Percentiles rank a stretch among this genome's conserved stretches.
Conservation (phyloP, 495 filamentous ascomycete genomes). For the Parmelia sp. region DNA sequence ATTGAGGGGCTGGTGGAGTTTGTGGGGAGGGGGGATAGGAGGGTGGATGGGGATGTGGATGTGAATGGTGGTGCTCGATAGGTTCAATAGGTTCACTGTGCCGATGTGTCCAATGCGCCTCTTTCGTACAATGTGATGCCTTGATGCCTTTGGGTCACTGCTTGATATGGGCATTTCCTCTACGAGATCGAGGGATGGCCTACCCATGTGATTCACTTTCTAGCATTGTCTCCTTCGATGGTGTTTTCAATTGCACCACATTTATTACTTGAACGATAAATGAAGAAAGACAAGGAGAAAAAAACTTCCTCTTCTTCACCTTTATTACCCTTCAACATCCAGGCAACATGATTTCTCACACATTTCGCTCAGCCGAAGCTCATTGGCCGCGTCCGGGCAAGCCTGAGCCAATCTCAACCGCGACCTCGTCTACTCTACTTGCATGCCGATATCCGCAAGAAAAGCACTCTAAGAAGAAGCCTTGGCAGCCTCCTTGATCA, state of each 20-base stretch:
- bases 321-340: no score
- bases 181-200: not conserved
- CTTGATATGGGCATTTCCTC: not conserved
- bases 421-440: no score
- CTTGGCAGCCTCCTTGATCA: slow-evolving; percentile 39
- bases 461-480: not conserved
- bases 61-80: slow-evolving; percentile 3
- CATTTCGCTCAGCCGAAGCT: not conserved
- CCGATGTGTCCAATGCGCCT: not conserved
- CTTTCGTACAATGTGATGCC: not conserved
- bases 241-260: not conserved
- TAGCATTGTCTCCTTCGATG: not conserved
- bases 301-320: not conserved
- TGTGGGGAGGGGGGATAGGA: slow-evolving; percentile 33
- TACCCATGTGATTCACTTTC: not conserved
- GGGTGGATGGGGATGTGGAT: not conserved
- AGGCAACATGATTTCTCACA: not conserved
- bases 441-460: not conserved
- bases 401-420: not conserved
- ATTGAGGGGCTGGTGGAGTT: slow-evolving; percentile 84
- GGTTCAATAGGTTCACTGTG: no score
- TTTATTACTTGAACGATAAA: not conserved
- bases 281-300: not conserved
- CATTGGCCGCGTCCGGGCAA: not conserved
- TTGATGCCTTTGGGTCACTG: not conserved